Evolutionary conservation across 257 asterid species (phyloP), one percentile per base, ranked within the genome.

Genomic region (Rhazya stricta): DNA sequence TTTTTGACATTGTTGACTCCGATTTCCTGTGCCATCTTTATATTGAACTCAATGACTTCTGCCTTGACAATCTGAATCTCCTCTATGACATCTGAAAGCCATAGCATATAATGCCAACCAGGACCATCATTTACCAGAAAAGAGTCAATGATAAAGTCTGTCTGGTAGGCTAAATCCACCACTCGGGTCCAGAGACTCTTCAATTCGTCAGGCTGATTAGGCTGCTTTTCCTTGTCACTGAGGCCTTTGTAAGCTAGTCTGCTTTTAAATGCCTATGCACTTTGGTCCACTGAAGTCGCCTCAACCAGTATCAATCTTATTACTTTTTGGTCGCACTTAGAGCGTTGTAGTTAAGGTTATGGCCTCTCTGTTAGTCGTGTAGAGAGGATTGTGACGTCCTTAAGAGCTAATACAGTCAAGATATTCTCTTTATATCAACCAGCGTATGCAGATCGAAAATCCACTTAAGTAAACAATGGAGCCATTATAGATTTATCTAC

Each of bases 51-150:
- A 19, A 54, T 41, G 2, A 77, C 71, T 32, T 71, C 58, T 8
- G 25, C 6, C 77, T 62, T 74, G 18, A 78, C 12, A 11, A 53
- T 11, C 54, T 42, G 50, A 4, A 78, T 41, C 37, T 63, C 72
- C 18, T 77, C 68, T 5, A 34, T 67, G 25, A 79, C 27, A 12
- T 62, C 51, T 21, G 53, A 67, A 12, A 60, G 37, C 69, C 70
- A 67, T 36, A 73, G 57, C 65, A 53, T 37, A 43, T 56, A 41
- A 72, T 57, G 30, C 83, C 85, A 82, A 12, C 60, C 71, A 15
- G 78, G 82, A 25, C 74, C n/a, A 27, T 78, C 79, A 18, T 58
- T 72, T 32, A 73, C 74, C 73, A 25, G 58, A 48, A 79, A 60
- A 71, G 83, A 69, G 72, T 42, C 53, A 30, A 78, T 25, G 11